Percentiles rank a stretch among this genome's conserved stretches.
Evolutionary conservation across 495 filamentous ascomycete species (phyloP).

Genomic region (Xylaria curta): DNA sequence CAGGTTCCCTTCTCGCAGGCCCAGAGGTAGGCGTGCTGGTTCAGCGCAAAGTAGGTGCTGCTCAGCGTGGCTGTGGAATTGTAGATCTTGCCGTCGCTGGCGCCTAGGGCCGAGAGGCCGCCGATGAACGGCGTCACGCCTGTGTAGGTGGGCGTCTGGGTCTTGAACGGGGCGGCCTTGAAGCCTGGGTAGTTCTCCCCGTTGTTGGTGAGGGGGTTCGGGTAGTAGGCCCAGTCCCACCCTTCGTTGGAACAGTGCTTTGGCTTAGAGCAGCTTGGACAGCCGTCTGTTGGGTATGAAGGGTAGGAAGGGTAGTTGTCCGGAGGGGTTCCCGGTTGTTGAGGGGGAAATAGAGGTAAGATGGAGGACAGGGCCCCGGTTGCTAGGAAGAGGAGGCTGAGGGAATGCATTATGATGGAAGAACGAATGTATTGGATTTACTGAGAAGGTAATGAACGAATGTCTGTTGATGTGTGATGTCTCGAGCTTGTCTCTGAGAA

Average conservation of each 20-base stretch:
- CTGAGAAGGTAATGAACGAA: background rate
- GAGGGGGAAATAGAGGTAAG: constrained; percentile 4
- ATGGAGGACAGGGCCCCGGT: constrained; percentile 29
- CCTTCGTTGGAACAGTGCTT: constrained; percentile 23
- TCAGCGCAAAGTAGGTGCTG: constrained; percentile 30
- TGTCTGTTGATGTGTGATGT: background rate
- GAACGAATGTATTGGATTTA: background rate
- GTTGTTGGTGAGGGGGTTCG: constrained; percentile 29
- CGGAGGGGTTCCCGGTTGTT: background rate
- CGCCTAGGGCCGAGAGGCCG: constrained; percentile 15
- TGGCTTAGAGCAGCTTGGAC: constrained; percentile 31
- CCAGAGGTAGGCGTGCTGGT: constrained; percentile 34
- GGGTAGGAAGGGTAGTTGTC: background rate
- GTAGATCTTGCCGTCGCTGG: constrained; percentile 22
- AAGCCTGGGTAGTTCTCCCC: constrained; percentile 31
- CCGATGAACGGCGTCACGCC: constrained; percentile 26
- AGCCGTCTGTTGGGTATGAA: constrained; percentile 4
- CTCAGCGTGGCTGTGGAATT: constrained; percentile 18
- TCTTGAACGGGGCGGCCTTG: constrained; percentile 30
- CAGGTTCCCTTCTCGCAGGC: constrained; percentile 29
- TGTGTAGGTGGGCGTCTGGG: constrained; percentile 20
- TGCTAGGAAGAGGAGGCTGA: constrained; percentile 23
- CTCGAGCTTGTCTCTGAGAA: background rate
- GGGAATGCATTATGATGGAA: background rate
- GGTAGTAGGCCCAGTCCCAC: constrained; percentile 33